A percentile compares a stretch with the other conserved stretches of the same genome.
Evolutionary conservation across 768 basidiomycete genomes (phyloP).

Genomic region (Mycena floridula): DNA sequence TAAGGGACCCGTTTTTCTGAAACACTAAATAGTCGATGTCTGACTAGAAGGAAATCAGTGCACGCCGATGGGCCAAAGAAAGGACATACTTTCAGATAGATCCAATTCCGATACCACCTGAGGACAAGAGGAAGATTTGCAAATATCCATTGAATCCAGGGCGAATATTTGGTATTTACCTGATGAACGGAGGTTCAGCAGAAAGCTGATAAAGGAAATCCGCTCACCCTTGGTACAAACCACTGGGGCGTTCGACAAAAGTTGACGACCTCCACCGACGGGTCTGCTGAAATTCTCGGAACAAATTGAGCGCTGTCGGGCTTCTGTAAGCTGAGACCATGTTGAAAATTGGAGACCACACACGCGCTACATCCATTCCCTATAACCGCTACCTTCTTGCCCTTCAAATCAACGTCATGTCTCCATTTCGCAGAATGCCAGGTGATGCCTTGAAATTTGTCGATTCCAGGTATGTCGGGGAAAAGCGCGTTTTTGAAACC

Average conservation of each 20-base stretch:
- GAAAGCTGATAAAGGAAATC: slow-evolving; percentile 5
- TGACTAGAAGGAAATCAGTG: slow-evolving; percentile 17
- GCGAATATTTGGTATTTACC: slow-evolving; percentile 35
- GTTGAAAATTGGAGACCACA: slow-evolving; percentile 15
- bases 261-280: slow-evolving; percentile 45
- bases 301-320: slow-evolving; percentile 49
- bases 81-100: slow-evolving; percentile 39
- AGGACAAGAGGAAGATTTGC: slow-evolving; percentile 44
- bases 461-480: slow-evolving; percentile 36
- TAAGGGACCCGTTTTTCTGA: slow-evolving; percentile 30
- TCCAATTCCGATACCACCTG: slow-evolving; percentile 38
- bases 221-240: slow-evolving; percentile 47
- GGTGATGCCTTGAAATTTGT: slow-evolving; percentile 39
- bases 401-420: slow-evolving; percentile 43
- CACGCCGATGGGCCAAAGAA: not conserved
- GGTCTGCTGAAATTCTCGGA: slow-evolving; percentile 45
- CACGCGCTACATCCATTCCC: slow-evolving; percentile 61
- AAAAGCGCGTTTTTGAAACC: slow-evolving; percentile 41
- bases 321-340: not conserved
- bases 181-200: no score
- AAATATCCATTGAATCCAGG: slow-evolving; percentile 47
- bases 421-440: slow-evolving; percentile 57
- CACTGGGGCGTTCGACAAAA: slow-evolving; percentile 58
- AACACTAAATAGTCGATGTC: slow-evolving; percentile 33
- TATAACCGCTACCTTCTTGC: slow-evolving; percentile 53